These are phyloP conservation scores for Dipteronia sinensis DNA, from an alignment of 345 rosid genomes.

Conservation along the genomic window DNA sequence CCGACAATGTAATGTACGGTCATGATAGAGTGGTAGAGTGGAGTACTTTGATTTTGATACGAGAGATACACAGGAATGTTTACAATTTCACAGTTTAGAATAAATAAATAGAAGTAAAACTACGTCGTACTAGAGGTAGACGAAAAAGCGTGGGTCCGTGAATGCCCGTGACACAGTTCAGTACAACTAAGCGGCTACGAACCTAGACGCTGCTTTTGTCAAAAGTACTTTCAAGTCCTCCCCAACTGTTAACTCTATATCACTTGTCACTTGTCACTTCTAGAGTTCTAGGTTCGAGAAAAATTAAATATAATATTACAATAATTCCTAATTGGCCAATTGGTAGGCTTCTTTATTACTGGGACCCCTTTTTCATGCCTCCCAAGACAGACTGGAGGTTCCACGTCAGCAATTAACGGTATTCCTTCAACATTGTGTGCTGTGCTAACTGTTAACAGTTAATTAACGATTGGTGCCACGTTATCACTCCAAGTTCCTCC, in stretches of 20 bases:
- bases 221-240: conserved; percentile 8
- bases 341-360: no score
- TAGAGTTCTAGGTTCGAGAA: no score
- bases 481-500: background rate
- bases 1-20: background rate
- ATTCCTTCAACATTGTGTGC: conserved; percentile 16
- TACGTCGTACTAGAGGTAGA: conserved; percentile 28
- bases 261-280: no score
- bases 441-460: no score
- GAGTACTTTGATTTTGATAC: background rate
- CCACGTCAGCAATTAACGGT: conserved; percentile 28
- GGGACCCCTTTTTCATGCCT: background rate
- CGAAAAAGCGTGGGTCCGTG: conserved; percentile 30
- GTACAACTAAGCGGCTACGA: conserved; percentile 41
- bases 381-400: conserved; percentile 1
- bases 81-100: background rate
- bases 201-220: conserved; percentile 28
- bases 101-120: background rate
- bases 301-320: no score
- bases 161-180: conserved; percentile 31
- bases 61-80: background rate
- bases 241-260: background rate
- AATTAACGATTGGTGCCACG: background rate
- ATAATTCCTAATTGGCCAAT: background rate
- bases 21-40: background rate